These are phyloP conservation scores for Colletotrichum sp. DNA, from an alignment of 2,329 filamentous ascomycete species.

Conservation along the genomic window DNA sequence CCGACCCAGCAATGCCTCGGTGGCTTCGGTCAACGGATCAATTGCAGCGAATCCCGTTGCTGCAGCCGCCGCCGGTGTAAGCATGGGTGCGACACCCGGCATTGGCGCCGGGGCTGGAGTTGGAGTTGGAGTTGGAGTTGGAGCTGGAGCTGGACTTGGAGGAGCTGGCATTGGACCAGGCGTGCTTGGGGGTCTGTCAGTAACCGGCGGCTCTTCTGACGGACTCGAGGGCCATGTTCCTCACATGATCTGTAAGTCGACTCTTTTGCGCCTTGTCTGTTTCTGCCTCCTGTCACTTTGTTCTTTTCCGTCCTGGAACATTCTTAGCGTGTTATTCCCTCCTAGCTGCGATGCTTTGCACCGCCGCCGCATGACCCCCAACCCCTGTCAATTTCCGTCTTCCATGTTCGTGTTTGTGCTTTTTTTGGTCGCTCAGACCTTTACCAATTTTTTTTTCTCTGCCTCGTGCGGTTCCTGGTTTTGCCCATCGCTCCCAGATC, in stretches of 20 bases:
- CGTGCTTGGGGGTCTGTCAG: conserved; percentile 13
- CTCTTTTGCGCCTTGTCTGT: not conserved
- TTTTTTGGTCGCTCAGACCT: not conserved
- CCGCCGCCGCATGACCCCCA: not conserved
- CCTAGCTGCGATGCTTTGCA: not conserved
- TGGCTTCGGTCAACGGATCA: conserved; percentile 29
- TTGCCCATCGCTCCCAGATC: conserved; percentile 3
- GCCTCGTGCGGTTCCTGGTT: conserved; percentile 20
- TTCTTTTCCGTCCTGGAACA: not conserved
- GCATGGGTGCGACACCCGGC: not conserved
- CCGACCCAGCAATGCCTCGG: conserved; percentile 37
- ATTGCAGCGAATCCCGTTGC: conserved; percentile 3
- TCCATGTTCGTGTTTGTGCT: not conserved
- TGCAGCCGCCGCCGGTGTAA: not conserved
- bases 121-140: conserved; percentile 6
- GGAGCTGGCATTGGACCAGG: conserved; percentile 14
- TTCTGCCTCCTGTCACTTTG: not conserved
- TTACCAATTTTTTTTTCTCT: not conserved
- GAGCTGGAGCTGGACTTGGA: conserved; percentile 12
- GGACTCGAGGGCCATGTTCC: conserved; percentile 48
- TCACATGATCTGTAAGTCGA: conserved; percentile 53
- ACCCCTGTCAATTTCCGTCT: not conserved
- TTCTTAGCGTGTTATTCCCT: not conserved
- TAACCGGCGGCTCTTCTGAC: conserved; percentile 16
- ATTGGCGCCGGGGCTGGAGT: conserved; percentile 17